Base-by-base conservation (phyloP, 2,329 filamentous ascomycete genomes). In the Botryotinia narcissicola region DNA sequence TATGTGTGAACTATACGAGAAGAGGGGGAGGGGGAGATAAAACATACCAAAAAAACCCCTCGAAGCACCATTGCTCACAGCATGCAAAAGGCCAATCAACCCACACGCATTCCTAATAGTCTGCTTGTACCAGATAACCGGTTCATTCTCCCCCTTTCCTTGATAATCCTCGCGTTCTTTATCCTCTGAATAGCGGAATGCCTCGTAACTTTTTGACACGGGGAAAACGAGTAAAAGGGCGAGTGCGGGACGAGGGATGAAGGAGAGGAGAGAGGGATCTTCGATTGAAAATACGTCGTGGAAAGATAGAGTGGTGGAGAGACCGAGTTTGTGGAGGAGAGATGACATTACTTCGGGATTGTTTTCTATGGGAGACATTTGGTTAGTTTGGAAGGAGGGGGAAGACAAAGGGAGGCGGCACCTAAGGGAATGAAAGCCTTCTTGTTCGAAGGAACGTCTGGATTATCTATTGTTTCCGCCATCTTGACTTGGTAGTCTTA, bases 71-170 rank as follows among this genome's bases (percentile, higher is more conserved):
- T 98, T 99, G 68, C 87, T 88, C 0, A 93, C 89, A 40, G 92
- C 92, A 81, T 99, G 96, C 70, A 98, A 82, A 44, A 99, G 84
- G 0, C 93, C 95, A 85, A 98, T 97, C 67, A 98, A 84, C 0
- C 96, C 96, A 82, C 96, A 99, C 0, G 96, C 94, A 82, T 98
- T 98, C 76, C 93, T 89, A 79, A 98, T 98, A 0, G 95, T 98
- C 84, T 98, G 96, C 78, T 90, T 93, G 86, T 95, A 98, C 96
- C 96, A 99, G 5, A 97, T 80, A 0, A 98, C 93, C 8, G 93
- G 91, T 80, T 98, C 93, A 0, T 79, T 80, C 0, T 87, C 83
- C 1, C 94, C 94, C 29, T 85, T 86, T 61, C 91, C 92, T 0
- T 82, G 81, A 84, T 97, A 97, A 57, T 90, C 88, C 3, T 84